A percentile compares a stretch with the other conserved stretches of the same genome.
Evolutionary conservation across 2,329 filamentous ascomycete genomes (phyloP).

Genomic region (Hymenoscyphus fructigenus): DNA sequence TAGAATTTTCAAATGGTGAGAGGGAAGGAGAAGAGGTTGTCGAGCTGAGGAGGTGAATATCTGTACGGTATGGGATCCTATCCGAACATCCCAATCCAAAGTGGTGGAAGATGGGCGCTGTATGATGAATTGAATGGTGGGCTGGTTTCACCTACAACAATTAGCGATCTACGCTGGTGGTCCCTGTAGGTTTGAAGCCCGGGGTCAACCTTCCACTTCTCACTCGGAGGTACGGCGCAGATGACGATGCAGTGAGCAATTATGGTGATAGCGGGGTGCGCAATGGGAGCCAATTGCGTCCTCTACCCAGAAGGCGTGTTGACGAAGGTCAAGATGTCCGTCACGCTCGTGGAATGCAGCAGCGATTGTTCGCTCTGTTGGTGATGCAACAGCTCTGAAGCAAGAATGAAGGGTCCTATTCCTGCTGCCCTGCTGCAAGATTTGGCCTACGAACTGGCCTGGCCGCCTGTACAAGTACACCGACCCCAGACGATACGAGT

Average conservation of each 20-base stretch:
- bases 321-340: neutral
- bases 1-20: neutral
- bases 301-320: neutral
- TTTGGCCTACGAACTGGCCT: neutral
- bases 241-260: neutral
- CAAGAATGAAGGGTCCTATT: neutral
- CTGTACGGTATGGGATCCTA: too few species aligned
- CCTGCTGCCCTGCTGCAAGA: neutral
- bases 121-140: slow-evolving; percentile 9
- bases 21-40: neutral
- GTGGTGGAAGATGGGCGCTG: neutral
- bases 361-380: neutral
- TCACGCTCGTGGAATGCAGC: neutral
- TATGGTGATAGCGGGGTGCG: neutral
- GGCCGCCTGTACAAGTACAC: neutral
- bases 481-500: neutral
- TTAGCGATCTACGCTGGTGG: slow-evolving; percentile 22
- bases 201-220: too few species aligned
- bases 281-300: neutral
- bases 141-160: slow-evolving; percentile 23
- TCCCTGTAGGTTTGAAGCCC: slow-evolving; percentile 12
- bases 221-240: neutral
- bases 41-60: neutral
- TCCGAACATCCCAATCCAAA: too few species aligned
- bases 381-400: neutral